These are phyloP conservation scores for Mollisia scopiformis DNA, from an alignment of 2,329 filamentous ascomycete genomes.

Conservation along the genomic window DNA sequence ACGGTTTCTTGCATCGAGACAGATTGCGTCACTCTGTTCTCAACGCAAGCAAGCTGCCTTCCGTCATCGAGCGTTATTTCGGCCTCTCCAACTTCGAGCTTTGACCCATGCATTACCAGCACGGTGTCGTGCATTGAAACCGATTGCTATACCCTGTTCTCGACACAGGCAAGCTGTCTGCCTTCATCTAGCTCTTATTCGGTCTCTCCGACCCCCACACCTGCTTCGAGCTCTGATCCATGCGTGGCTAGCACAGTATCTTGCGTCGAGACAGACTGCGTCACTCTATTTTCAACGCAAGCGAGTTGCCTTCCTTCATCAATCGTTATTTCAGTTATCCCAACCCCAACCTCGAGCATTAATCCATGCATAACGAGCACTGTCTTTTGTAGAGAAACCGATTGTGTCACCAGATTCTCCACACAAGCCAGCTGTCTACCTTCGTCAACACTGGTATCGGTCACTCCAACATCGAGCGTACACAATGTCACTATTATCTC, in stretches of 20 bases:
- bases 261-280: not conserved
- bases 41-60: not conserved
- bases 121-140: not conserved
- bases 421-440: not conserved
- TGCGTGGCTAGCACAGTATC: not conserved
- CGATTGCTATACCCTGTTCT: not conserved
- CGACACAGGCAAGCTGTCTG: not conserved
- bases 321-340: not conserved
- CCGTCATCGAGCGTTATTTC: not conserved
- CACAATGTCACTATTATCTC: too few species aligned
- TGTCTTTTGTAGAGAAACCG: not conserved
- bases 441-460: too few species aligned
- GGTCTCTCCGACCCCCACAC: not conserved
- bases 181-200: not conserved
- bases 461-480: too few species aligned
- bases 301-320: slow-evolving; percentile 8
- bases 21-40: not conserved
- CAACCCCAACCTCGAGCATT: not conserved
- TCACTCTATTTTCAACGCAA: not conserved
- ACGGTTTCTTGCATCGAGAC: not conserved
- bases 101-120: not conserved
- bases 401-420: slow-evolving; percentile 1
- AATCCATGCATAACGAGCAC: not conserved
- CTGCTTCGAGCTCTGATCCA: not conserved
- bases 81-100: not conserved